phyloP scores from a whole-genome alignment of 805 yeast species.

The Wickerhamomyces pijperi region DNA sequence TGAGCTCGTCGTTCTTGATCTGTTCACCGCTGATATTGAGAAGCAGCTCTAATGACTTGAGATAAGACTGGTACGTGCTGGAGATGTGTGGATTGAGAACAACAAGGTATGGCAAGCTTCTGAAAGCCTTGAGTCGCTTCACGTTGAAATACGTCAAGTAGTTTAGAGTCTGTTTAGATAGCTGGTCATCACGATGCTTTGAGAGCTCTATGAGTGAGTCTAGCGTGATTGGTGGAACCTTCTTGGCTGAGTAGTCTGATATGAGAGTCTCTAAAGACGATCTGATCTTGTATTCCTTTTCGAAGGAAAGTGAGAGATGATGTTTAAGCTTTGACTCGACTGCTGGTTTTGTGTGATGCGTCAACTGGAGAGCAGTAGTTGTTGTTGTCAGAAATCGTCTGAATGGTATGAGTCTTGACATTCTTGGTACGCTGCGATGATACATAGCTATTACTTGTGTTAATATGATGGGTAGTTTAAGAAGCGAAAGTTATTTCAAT shows the following conservation, averaged over 20 bases:
- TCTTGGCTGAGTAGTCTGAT: conserved; percentile 40
- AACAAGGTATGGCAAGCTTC: conserved; percentile 72
- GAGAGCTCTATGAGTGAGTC: conserved; percentile 35
- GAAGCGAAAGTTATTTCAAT: too few relatives aligned
- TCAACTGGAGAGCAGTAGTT: not conserved
- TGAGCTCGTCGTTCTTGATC: conserved; percentile 22
- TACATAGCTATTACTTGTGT: too few relatives aligned
- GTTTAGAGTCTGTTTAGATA: conserved; percentile 43
- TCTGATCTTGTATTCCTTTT: conserved; percentile 44
- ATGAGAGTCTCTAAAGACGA: conserved; percentile 49
- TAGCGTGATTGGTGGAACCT: conserved; percentile 42
- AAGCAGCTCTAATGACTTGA: conserved; percentile 51
- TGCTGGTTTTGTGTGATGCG: not conserved
- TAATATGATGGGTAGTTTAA: too few relatives aligned
- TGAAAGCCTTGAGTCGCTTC: conserved; percentile 56
- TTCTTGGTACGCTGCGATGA: too few relatives aligned
- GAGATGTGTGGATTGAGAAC: conserved; percentile 82
- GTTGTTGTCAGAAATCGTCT: not conserved
- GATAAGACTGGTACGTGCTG: conserved; percentile 61
- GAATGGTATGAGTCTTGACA: not conserved
- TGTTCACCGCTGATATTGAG: conserved; percentile 32
- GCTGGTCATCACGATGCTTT: conserved; percentile 19
- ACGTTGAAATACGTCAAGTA: conserved; percentile 54
- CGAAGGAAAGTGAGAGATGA: conserved; percentile 21
- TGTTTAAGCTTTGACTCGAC: not conserved